Evolutionary conservation across 2,329 filamentous ascomycete species (phyloP), one percentile per base, ranked within the genome.

Genomic region (Fusarium torreyae): DNA sequence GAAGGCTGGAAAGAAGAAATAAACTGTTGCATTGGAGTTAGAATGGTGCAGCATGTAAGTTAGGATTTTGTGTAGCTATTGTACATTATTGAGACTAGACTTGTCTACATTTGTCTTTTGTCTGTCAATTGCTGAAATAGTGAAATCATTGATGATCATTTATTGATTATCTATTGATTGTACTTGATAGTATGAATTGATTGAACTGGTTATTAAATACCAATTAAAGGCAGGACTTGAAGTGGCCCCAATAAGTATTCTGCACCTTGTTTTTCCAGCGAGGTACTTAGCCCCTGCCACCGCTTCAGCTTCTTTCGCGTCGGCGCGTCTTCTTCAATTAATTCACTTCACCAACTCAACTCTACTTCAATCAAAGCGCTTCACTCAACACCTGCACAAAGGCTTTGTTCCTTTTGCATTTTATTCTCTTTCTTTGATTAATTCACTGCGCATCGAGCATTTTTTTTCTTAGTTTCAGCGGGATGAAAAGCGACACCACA

Each of bases 1-100:
- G 76, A 77, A 80, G 75, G 74, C 74, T 11, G 67, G 66, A 9
- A 82, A 79, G 77, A 77, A 78, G 75, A 80, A 77, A 70, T 76
- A 70, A 48, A 59, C 33, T 40, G 18, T 22, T 18, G 18, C 44
- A 36, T 49, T n/a, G 53, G 42, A 38, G 33, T 57, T 49, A n/a
- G 36, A 49, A 18, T 22, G 50, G 31, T 7, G 24, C 58, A 48
- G 60, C 71, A 66, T 74, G 72, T 74, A 24, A 24, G 22, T 24
- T 24, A 74, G 66, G 67, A 74, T 72, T 31, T 69, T 71, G 58
- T 71, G 71, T 75, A 74, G 71, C 60, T 53, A 59, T 39, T 60
- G 62, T 66, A 65, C 24, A 65, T 66, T 65, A 65, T 65, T 31
- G 28, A 53, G 55, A 59, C 38, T 26, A 53, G 26, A 31, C 53